phyloP scores from a whole-genome alignment of 208 protist genomes.

The Trichomonas gallinae region DNA sequence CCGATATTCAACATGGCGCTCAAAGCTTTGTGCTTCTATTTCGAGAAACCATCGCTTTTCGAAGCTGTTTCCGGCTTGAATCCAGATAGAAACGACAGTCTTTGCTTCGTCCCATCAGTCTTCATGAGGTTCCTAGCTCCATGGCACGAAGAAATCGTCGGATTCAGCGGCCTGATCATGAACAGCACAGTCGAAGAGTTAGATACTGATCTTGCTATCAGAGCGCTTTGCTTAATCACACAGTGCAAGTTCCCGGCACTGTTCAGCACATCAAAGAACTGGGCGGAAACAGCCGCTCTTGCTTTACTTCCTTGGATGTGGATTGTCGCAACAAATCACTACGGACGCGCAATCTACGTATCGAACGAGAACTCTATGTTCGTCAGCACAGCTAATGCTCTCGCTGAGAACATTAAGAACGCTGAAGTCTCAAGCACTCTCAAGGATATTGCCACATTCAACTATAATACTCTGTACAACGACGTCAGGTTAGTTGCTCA shows the following conservation, averaged over 20 bases:
- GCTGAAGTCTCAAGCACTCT: not conserved
- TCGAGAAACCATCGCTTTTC: no score
- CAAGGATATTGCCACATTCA: not conserved
- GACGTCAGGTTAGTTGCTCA: not conserved
- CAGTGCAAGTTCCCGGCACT: not conserved
- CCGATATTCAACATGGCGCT: no score
- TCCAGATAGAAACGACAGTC: not conserved
- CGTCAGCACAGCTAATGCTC: not conserved
- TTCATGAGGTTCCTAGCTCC: not conserved
- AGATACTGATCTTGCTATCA: not conserved
- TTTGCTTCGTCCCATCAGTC: not conserved
- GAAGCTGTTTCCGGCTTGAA: no score
- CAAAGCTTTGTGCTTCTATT: no score
- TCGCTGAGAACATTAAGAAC: not conserved
- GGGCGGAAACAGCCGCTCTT: not conserved
- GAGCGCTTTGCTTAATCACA: not conserved
- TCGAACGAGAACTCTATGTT: not conserved
- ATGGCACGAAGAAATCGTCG: not conserved
- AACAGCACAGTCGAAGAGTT: not conserved
- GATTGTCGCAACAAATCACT: not conserved
- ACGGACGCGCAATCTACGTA: no score
- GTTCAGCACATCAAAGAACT: not conserved
- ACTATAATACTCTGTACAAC: not conserved
- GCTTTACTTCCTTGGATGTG: not conserved
- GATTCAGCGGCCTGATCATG: not conserved